A percentile compares a stretch with the other conserved stretches of the same genome.
phyloP scores from a whole-genome alignment of 306 rosid genomes.

The Cucurbita ficifolia region DNA sequence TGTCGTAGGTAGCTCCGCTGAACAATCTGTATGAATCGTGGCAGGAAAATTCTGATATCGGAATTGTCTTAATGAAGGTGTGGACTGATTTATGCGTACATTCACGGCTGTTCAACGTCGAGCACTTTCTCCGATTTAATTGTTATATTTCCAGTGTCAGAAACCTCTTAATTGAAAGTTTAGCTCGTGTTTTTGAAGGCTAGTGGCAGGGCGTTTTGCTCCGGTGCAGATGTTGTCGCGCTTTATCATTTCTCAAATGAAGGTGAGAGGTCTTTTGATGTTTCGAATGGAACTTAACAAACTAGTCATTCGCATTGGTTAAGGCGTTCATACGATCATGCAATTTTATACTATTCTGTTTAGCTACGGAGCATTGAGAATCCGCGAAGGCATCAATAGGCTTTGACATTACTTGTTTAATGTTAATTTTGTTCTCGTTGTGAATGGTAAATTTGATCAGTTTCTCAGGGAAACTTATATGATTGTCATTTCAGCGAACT shows the following conservation, averaged over 20 bases:
- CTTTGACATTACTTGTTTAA: neutral
- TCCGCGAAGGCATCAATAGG: neutral
- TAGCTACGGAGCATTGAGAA: neutral
- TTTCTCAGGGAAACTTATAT: neutral
- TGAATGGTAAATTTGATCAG: neutral
- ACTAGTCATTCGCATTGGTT: neutral
- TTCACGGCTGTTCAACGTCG: neutral
- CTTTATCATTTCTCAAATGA: conserved; percentile 47
- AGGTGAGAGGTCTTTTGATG: conserved; percentile 30
- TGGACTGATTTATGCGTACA: neutral
- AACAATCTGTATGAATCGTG: conserved; percentile 86
- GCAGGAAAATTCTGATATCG: conserved; percentile 85
- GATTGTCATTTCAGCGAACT: neutral
- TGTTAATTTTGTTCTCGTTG: neutral
- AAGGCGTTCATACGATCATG: neutral
- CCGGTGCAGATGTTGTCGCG: conserved; percentile 70
- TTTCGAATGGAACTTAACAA: neutral
- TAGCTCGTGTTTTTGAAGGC: conserved; percentile 37
- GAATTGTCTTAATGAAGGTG: conserved; percentile 90
- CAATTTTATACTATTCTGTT: neutral
- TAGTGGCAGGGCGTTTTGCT: conserved; percentile 82
- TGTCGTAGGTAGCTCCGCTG: conserved; percentile 53
- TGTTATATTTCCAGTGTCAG: neutral
- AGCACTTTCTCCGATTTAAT: neutral
- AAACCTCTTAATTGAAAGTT: neutral